phyloP scores from a whole-genome alignment of 148 eudicot species.

The Vaccinium vitisidaea region DNA sequence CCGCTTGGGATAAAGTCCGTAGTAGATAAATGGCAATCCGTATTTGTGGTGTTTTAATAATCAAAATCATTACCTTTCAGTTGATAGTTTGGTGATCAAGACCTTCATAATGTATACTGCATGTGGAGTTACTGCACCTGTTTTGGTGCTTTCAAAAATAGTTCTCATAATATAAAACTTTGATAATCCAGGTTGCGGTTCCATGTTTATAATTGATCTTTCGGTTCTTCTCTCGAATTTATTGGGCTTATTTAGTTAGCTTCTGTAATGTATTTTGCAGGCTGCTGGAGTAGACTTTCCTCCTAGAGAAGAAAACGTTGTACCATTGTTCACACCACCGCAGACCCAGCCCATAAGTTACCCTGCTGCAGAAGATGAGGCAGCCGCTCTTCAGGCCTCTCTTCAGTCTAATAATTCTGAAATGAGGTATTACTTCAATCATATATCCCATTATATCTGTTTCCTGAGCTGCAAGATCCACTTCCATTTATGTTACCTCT shows the following conservation, averaged over 20 bases:
- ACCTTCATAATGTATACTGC: not conserved
- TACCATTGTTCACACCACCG: slow-evolving; percentile 87
- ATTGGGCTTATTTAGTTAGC: not conserved
- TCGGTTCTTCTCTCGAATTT: not conserved
- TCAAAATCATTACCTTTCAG: not conserved
- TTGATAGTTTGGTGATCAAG: not conserved
- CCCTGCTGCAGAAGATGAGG: slow-evolving; percentile 53
- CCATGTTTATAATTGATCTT: not conserved
- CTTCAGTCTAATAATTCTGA: slow-evolving; percentile 77
- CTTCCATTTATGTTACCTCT: not conserved
- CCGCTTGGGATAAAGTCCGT: not conserved
- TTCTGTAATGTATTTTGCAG: slow-evolving; percentile 37
- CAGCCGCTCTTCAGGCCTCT: slow-evolving; percentile 75
- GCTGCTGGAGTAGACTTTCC: slow-evolving; percentile 81
- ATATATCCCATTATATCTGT: not conserved
- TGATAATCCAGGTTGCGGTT: slow-evolving; percentile 5
- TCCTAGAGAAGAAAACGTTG: slow-evolving; percentile 76
- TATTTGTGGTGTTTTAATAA: not conserved
- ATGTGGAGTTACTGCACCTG: not conserved
- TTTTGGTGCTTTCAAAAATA: not conserved
- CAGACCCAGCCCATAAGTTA: slow-evolving; percentile 70
- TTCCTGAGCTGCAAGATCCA: not conserved
- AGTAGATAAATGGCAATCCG: not conserved
- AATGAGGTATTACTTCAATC: slow-evolving; percentile 50
- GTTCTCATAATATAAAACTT: not conserved